Conservation (phyloP, 352 stramenopile genomes). For the Pythium folliculosum region DNA sequence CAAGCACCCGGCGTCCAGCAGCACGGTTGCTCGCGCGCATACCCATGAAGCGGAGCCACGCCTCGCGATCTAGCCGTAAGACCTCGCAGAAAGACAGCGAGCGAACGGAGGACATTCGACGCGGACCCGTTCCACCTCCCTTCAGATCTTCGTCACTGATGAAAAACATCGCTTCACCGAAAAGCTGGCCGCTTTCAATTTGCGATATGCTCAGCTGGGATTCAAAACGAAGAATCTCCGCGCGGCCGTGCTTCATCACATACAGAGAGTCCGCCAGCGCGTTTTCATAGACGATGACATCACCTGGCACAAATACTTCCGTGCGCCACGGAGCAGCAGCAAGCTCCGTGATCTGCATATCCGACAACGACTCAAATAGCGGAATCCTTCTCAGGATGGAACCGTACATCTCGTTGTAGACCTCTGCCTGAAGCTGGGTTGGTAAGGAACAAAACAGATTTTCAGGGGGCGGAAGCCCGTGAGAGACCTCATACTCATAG, state of each 20-base stretch:
- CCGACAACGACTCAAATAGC: constrained; percentile 26
- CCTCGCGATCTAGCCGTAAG: constrained; percentile 19
- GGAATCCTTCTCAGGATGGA: constrained; percentile 25
- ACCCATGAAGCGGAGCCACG: constrained; percentile 26
- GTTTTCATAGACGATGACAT: constrained; percentile 36
- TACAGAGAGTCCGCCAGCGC: constrained; percentile 23
- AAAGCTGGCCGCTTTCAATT: constrained; percentile 28
- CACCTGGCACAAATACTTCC: constrained; percentile 31
- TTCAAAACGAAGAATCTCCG: constrained; percentile 15
- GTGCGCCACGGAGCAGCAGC: constrained; percentile 26
- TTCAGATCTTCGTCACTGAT: constrained; percentile 4
- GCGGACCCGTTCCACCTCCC: neutral
- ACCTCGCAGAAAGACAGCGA: constrained; percentile 32
- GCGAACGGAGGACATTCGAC: constrained; percentile 28
- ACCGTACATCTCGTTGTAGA: constrained; percentile 36
- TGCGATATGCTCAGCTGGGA: constrained; percentile 21
- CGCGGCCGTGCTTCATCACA: constrained; percentile 28
- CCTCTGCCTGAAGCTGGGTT: constrained; percentile 11
- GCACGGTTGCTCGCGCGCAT: constrained; percentile 22
- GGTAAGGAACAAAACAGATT: constrained; percentile 28
- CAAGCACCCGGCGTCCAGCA: constrained; percentile 14
- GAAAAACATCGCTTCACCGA: constrained; percentile 36
- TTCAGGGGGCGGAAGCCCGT: constrained; percentile 29
- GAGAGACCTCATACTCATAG: constrained; percentile 32
- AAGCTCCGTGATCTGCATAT: constrained; percentile 30